Evolutionary conservation across 768 basidiomycete species (phyloP), one percentile per base, ranked within the genome.

Genomic region (Boletus sp.): DNA sequence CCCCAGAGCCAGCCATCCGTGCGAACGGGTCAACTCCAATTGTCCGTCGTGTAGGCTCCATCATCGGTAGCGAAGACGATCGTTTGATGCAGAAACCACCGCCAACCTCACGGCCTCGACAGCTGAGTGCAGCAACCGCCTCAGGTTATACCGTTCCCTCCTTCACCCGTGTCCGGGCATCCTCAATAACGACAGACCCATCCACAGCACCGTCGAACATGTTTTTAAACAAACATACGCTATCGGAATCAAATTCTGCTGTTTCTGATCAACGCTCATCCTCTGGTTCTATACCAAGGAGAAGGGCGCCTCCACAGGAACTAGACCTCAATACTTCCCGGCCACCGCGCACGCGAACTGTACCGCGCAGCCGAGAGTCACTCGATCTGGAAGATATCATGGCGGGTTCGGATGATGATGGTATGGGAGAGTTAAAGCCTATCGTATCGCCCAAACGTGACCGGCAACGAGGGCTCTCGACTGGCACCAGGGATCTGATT

Each of bases 301-400:
- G 59, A 50, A 72, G 57, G 52, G 61, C 71, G 20, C 58, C 64
- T 28, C 64, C 72, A 18, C 67, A 71, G 11, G 62, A 68, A 33
- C 61, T 72, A 20, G 67, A 68, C 55, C 71, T 76, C 57, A 58
- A 61, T 45, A 40, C 47, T 42, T 60, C 61, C 29, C 65, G 61
- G 35, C 54, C 68, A 24, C 29, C 50, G 17, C 63, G 68, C 47
- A 84, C 78, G 7, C 80, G 83, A 35, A 80, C 75, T 60, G 66
- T 81, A 40, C 81, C 78, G 56, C 78, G 75, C 40, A 83, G 84
- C 60, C 76, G 81, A 36, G 90, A 90, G 66, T 88, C 87, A 2
- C 61, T 90, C 58, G 86, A 91, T 68, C 64, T 91, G 59, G 90
- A 92, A 65, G 88, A 89, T 56, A 68, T 90, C 24, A 85, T 90